Percentiles rank a stretch among this genome's conserved stretches.
Conservation (phyloP, 306 rosid genomes). For the Amphicarpaea edgeworthii region DNA sequence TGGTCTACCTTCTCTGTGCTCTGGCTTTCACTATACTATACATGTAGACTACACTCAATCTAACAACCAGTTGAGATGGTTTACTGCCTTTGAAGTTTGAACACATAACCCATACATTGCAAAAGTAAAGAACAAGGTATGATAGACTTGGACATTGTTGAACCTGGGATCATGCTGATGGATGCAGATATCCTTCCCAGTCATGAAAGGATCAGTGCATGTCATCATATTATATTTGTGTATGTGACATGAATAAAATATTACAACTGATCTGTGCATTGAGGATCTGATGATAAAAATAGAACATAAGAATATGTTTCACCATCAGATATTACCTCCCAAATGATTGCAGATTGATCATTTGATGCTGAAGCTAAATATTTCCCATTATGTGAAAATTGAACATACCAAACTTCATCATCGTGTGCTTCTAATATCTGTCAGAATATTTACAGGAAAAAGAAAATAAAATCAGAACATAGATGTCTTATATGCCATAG, state of each 20-base stretch:
- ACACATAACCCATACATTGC: too few relatives aligned
- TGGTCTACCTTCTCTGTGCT: background rate
- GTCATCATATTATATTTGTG: too few relatives aligned
- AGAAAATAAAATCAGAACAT: constrained; percentile 42
- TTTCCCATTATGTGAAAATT: constrained; percentile 88
- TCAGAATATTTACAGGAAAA: constrained; percentile 25
- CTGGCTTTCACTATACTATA: background rate
- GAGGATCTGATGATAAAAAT: constrained; percentile 27
- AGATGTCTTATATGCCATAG: constrained; percentile 8
- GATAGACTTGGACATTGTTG: too few relatives aligned
- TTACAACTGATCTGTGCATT: background rate
- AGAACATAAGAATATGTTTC: constrained; percentile 38
- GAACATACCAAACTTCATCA: constrained; percentile 91
- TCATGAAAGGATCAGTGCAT: background rate
- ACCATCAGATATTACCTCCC: constrained; percentile 77
- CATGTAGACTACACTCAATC: constrained; percentile 8
- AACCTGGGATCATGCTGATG: too few relatives aligned
- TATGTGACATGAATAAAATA: too few relatives aligned
- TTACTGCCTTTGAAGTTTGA: too few relatives aligned
- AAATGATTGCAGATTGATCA: constrained; percentile 81
- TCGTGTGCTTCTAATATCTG: constrained; percentile 80
- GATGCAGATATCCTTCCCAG: background rate
- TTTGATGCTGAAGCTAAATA: constrained; percentile 92
- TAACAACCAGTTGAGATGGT: background rate
- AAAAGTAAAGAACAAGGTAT: too few relatives aligned